phyloP scores from a whole-genome alignment of 768 basidiomycete species.

The Tulasnella sp. region DNA sequence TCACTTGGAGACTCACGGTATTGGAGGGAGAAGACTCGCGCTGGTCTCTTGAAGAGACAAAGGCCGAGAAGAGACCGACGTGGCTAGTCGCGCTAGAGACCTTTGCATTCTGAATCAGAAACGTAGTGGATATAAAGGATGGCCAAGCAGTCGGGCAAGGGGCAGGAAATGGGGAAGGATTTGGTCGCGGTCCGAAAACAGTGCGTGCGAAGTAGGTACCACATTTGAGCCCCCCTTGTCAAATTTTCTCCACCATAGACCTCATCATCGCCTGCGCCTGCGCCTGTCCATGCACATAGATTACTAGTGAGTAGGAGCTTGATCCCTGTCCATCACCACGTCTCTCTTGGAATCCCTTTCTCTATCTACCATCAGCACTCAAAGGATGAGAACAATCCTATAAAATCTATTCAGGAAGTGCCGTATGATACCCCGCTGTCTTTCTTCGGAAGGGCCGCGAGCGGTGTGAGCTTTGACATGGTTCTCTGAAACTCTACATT shows the following conservation, averaged over 20 bases:
- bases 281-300: no score
- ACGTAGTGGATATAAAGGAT: neutral
- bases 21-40: slow-evolving; percentile 63
- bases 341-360: neutral
- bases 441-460: neutral
- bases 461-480: slow-evolving; percentile 12
- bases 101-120: slow-evolving; percentile 16
- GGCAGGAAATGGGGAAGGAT: neutral
- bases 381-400: slow-evolving; percentile 8
- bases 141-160: no score
- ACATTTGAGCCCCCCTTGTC: neutral
- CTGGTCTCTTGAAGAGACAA: slow-evolving; percentile 52
- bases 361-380: neutral
- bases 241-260: slow-evolving; percentile 6
- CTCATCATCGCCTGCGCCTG: neutral
- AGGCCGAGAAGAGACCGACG: slow-evolving; percentile 45
- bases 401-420: slow-evolving; percentile 13
- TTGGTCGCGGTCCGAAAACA: neutral
- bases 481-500: slow-evolving; percentile 4
- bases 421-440: slow-evolving; percentile 13
- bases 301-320: no score
- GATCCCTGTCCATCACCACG: no score
- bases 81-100: slow-evolving; percentile 30
- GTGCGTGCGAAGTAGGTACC: neutral
- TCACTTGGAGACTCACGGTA: slow-evolving; percentile 45